Base-by-base conservation (phyloP, 2,329 filamentous ascomycete genomes). In the Pestalotiopsis sp. region DNA sequence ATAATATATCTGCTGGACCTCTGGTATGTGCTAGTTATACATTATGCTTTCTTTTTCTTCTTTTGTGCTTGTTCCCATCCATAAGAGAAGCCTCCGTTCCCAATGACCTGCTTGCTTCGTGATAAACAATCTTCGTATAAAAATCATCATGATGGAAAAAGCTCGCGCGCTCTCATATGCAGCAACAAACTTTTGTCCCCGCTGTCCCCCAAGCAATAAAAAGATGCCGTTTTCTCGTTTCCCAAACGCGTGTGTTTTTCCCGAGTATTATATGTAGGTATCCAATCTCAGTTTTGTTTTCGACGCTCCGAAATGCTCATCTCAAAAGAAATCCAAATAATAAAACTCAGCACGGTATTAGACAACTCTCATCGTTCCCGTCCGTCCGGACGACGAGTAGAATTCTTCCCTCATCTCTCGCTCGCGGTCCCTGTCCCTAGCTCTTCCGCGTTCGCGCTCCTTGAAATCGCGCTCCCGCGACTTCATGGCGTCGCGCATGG, bases 361-460 rank as follows among this genome's bases (percentile, higher is more conserved):
- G 23, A 79, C 76, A 20, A 76, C 76, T 67, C 76, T 77, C 55
- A 79, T 68, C 7, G 75, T 78, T 11, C 77, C 77, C 7, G 72
- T 72, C 39, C 77, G 71, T 1, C 77, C 76, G 4, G 76, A 72
- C 4, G 76, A 72, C 9, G 76, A 75, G 3, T 74, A 69, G 66
- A 76, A 76, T 9, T 76, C 71, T 2, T 70, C 68, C 52, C 71
- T 69, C 20, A 70, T 70, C 61, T 70, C 72, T 62, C 70, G 73
- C 60, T 73, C 73, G 25, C 67, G 68, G 61, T 74, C 73, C 31
- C 68, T 69, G 17, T 68, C 70, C 25, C 72, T 67, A 20, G 64
- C 64, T 38, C 67, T 62, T 20, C 60, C 65, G 5, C 57, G 57
- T 65, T 67, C 60, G 38, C 64, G 52, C 55, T 58, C 62, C 20